Conservation (phyloP, 106 monocot species). For the Dioscorea zingiberensis region DNA sequence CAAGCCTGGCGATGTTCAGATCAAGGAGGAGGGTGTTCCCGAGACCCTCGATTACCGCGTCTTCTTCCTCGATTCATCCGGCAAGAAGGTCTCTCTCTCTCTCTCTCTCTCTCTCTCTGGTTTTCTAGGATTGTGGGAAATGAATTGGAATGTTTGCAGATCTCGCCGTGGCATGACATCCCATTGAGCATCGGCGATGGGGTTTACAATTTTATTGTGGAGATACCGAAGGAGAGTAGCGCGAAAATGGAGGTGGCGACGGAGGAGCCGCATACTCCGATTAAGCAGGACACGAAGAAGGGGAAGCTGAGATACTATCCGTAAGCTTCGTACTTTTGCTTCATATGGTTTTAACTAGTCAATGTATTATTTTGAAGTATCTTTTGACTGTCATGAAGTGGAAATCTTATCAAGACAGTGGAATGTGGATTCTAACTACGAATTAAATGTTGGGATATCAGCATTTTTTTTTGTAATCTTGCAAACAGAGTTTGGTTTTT, state of each 20-base stretch:
- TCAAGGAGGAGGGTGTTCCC: constrained; percentile 67
- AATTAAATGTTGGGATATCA: too few relatives aligned
- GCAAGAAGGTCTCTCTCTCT: constrained; percentile 37
- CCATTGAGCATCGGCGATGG: constrained; percentile 71
- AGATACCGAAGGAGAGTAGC: constrained; percentile 92
- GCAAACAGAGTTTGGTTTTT: too few relatives aligned
- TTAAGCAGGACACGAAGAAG: constrained; percentile 99
- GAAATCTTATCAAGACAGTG: too few relatives aligned
- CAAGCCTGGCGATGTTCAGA: constrained; percentile 24
- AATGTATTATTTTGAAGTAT: too few relatives aligned
- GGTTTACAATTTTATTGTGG: constrained; percentile 81
- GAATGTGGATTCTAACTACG: too few relatives aligned
- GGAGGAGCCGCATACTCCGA: constrained; percentile 81
- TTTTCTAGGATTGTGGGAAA: background rate
- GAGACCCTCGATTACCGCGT: constrained; percentile 93
- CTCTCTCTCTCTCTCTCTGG: background rate
- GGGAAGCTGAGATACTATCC: constrained; percentile 98
- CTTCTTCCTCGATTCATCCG: constrained; percentile 70
- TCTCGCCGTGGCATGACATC: constrained; percentile 95
- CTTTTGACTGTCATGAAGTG: too few relatives aligned
- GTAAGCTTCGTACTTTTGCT: constrained; percentile 30
- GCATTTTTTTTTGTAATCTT: too few relatives aligned
- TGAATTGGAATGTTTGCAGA: constrained; percentile 4
- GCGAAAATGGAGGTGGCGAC: constrained; percentile 99
- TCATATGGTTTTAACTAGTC: background rate